A percentile compares a stretch with the other conserved stretches of the same genome.
Evolutionary conservation across 1,139 yeast genomes (phyloP).

Genomic region (Debaryomycetaceae sp.): DNA sequence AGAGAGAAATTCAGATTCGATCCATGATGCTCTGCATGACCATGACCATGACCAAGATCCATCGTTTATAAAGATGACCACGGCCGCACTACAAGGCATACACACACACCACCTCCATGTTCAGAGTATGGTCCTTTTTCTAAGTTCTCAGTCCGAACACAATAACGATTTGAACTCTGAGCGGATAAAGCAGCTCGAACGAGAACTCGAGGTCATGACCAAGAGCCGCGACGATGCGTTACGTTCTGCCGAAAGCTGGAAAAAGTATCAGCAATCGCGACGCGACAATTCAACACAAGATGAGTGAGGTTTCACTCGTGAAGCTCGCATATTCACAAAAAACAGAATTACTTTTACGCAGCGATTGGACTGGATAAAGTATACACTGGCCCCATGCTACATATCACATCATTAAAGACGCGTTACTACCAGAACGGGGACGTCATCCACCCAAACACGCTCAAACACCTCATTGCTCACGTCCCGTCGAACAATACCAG

Average conservation of each 20-base stretch:
- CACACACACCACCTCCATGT: too few species aligned
- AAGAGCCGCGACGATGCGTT: slow-evolving; percentile 36
- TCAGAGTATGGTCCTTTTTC: too few species aligned
- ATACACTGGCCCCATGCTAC: too few species aligned
- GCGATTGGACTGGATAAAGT: too few species aligned
- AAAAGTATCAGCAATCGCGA: slow-evolving; percentile 8
- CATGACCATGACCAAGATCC: neutral
- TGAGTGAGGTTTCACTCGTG: neutral
- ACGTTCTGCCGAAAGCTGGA: slow-evolving; percentile 39
- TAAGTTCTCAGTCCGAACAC: slow-evolving; percentile 10
- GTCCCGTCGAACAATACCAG: neutral
- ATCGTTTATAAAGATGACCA: slow-evolving; percentile 4
- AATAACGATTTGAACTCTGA: slow-evolving; percentile 12
- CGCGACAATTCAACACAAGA: neutral
- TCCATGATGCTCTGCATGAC: slow-evolving; percentile 10
- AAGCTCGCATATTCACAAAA: too few species aligned
- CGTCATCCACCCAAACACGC: neutral
- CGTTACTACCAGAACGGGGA: neutral
- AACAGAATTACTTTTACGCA: too few species aligned
- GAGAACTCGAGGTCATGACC: slow-evolving; percentile 26
- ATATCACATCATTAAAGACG: neutral
- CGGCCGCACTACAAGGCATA: too few species aligned
- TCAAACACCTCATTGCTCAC: neutral
- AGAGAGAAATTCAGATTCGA: slow-evolving; percentile 8
- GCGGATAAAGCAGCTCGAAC: slow-evolving; percentile 17